These are phyloP conservation scores for Pinus tabuliformis DNA, from an alignment of 75 land plant genomes.

Conservation along the genomic window DNA sequence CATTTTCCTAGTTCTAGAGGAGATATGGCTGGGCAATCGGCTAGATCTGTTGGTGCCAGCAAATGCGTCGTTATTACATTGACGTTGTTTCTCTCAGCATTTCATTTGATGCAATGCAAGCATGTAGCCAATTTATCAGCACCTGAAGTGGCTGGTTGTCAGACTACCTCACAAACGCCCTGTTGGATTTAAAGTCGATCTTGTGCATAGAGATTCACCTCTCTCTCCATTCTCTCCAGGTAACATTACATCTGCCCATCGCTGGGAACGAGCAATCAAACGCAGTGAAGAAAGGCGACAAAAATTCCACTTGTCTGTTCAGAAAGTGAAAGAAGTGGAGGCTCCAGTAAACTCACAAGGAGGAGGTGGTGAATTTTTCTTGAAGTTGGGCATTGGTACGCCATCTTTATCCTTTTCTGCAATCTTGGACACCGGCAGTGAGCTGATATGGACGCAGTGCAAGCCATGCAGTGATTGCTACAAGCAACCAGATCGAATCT, in stretches of 20 bases:
- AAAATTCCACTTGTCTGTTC: not conserved
- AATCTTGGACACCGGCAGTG: conserved; percentile 30
- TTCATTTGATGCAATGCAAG: too few relatives aligned
- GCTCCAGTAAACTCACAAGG: not conserved
- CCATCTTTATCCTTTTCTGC: conserved; percentile 4
- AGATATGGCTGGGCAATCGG: too few relatives aligned
- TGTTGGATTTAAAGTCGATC: not conserved
- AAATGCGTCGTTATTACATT: too few relatives aligned
- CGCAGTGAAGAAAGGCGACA: not conserved
- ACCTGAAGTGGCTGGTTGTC: too few relatives aligned
- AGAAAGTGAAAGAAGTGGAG: not conserved
- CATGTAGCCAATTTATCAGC: too few relatives aligned
- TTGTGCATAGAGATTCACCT: not conserved
- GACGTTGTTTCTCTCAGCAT: too few relatives aligned
- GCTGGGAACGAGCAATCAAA: not conserved
- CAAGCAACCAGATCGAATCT: conserved; percentile 18
- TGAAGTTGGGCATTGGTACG: conserved; percentile 20
- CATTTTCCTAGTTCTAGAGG: too few relatives aligned
- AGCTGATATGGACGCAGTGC: conserved; percentile 32
- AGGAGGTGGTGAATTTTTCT: conserved; percentile 20
- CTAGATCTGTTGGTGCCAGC: too few relatives aligned
- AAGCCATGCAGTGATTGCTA: conserved; percentile 22
- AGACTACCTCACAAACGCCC: too few relatives aligned
- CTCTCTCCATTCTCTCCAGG: not conserved
- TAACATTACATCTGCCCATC: not conserved